phyloP scores from a whole-genome alignment of 805 yeast species.

The Barnettozyma populi region DNA sequence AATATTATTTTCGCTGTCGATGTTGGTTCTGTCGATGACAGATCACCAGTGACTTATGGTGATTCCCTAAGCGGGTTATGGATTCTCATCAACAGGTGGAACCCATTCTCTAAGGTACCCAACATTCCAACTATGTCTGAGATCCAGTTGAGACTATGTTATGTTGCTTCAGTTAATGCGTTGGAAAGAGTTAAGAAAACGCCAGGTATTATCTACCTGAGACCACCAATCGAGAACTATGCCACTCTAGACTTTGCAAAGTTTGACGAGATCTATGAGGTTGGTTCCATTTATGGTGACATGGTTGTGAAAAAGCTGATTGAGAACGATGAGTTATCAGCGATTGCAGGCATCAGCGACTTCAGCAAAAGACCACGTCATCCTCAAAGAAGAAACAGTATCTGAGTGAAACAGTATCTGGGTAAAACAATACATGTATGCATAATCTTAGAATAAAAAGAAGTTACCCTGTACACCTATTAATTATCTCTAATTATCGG shows the following conservation, averaged over 20 bases:
- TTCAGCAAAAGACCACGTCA: slow-evolving; percentile 28
- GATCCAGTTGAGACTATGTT: slow-evolving; percentile 86
- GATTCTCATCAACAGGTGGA: slow-evolving; percentile 83
- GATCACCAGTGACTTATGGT: slow-evolving; percentile 86
- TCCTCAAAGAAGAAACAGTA: slow-evolving; percentile 58
- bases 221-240: slow-evolving; percentile 92
- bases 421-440: slow-evolving; percentile 5
- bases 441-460: background rate
- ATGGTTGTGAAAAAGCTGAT: slow-evolving; percentile 47
- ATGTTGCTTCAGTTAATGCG: slow-evolving; percentile 93
- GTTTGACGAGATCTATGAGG: slow-evolving; percentile 82
- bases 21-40: slow-evolving; percentile 92
- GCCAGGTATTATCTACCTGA: slow-evolving; percentile 77
- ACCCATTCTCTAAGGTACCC: slow-evolving; percentile 83
- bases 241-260: slow-evolving; percentile 90
- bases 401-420: slow-evolving; percentile 35
- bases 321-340: slow-evolving; percentile 50
- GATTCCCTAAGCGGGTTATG: slow-evolving; percentile 90
- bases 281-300: slow-evolving; percentile 74
- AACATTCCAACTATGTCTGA: slow-evolving; percentile 93
- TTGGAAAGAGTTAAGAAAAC: slow-evolving; percentile 79
- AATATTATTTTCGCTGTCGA: slow-evolving; percentile 59
- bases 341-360: slow-evolving; percentile 47
- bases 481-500: slow-evolving; percentile 20
- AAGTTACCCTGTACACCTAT: slow-evolving; percentile 1